Evolutionary conservation across 83 land plant species (phyloP), one percentile per base, ranked within the genome.

Genomic region (Thuja plicata): DNA sequence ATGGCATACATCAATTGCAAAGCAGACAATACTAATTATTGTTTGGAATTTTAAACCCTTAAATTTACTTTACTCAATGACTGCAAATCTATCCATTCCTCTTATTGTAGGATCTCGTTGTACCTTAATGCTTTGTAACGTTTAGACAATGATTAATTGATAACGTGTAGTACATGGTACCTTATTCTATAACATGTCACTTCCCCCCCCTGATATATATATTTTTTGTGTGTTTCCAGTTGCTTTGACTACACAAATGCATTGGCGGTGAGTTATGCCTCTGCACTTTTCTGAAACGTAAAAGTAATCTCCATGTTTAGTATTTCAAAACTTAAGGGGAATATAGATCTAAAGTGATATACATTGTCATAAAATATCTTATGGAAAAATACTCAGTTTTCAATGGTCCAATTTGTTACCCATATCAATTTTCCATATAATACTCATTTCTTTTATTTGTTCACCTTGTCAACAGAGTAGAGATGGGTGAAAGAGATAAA

Each of bases 181-280:
- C n/a, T 11, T 40, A 71, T 78, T 40, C 38, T 87, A 16, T 8
- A 30, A 17, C 21, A 35, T 87, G 48, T 55, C 27, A 21, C 27
- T 43, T 8, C 24, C 3, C 24, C n/a, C 50, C 3, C 50, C 24
- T 45, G n/a, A 45, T 43, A 30, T 84, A 52, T 91, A 83, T 57
- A n/a, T 89, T 45, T 71, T 46, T 30, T 86, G 8, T 37, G 57
- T 45, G 5, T 34, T 37, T 91, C 91, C 96, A 98, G 99, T 90
- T 98, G 99, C 92, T 98, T 98, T 91, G 99, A 98, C 95, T 98
- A 98, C 94, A 95, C 99, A 41, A 98, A 98, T 92, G 99, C 94
- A 30, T 90, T 98, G 70, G 99, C 99, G 79, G 99, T 98, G 71
- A 93, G 97, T 94, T 62, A 57, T 90, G 34, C 43, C 81, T 30